A percentile compares a stretch with the other conserved stretches of the same genome.
Conservation (phyloP, 805 yeast species). For the Ogataea kodamae region DNA sequence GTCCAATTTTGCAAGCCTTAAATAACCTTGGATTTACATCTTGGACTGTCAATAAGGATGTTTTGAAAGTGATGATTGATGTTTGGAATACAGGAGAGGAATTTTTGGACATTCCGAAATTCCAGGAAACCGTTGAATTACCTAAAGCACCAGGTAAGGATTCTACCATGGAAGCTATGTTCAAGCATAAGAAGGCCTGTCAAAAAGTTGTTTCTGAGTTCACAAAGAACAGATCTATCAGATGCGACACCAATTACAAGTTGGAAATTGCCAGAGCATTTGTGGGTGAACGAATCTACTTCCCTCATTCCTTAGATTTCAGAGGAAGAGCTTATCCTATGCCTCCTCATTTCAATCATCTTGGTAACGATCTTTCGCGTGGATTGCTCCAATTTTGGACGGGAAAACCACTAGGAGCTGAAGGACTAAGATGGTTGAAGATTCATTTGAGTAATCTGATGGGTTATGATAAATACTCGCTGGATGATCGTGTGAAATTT, state of each 20-base stretch:
- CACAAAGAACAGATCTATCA: slow-evolving; percentile 70
- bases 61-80: slow-evolving; percentile 65
- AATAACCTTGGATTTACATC: slow-evolving; percentile 84
- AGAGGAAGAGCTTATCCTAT: slow-evolving; percentile 84
- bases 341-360: slow-evolving; percentile 75
- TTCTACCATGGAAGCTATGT: slow-evolving; percentile 68
- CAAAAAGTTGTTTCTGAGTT: slow-evolving; percentile 56
- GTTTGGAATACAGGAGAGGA: slow-evolving; percentile 86
- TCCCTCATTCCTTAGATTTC: slow-evolving; percentile 79
- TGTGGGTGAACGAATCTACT: slow-evolving; percentile 70
- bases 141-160: slow-evolving; percentile 57
- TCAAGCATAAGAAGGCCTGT: slow-evolving; percentile 64
- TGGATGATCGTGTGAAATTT: slow-evolving; percentile 58
- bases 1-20: slow-evolving; percentile 70
- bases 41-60: slow-evolving; percentile 82
- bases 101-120: slow-evolving; percentile 70
- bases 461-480: slow-evolving; percentile 72
- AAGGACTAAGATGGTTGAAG: slow-evolving; percentile 71
- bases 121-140: slow-evolving; percentile 39
- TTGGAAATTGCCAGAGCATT: slow-evolving; percentile 93
- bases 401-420: slow-evolving; percentile 62
- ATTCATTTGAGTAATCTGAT: slow-evolving; percentile 70
- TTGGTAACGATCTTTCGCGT: slow-evolving; percentile 76
- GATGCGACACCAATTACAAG: slow-evolving; percentile 93
- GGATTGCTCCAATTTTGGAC: slow-evolving; percentile 73